Evolutionary conservation across 306 rosid species (phyloP).

Genomic region (Trifolium pratense): DNA sequence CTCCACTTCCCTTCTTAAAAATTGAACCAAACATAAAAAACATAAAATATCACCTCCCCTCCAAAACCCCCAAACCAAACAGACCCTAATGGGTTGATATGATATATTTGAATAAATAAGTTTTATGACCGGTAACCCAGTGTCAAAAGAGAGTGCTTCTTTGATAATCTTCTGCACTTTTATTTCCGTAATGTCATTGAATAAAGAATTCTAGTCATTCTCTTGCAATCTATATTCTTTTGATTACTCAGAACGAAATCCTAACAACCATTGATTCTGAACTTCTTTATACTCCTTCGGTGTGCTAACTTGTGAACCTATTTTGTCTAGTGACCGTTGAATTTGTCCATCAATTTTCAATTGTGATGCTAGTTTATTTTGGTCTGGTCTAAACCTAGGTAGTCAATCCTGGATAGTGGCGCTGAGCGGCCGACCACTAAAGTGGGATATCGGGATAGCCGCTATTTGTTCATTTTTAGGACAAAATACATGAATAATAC

Average conservation of each 20-base stretch:
- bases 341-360: not conserved
- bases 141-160: not conserved
- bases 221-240: too few relatives aligned
- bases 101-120: not conserved
- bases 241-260: too few relatives aligned
- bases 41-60: too few relatives aligned
- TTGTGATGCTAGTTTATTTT: not conserved
- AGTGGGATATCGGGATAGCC: too few relatives aligned
- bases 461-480: too few relatives aligned
- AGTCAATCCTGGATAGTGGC: too few relatives aligned
- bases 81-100: too few relatives aligned
- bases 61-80: too few relatives aligned
- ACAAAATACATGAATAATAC: too few relatives aligned
- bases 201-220: not conserved
- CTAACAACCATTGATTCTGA: not conserved
- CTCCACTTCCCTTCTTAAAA: too few relatives aligned
- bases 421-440: too few relatives aligned
- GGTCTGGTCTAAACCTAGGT: not conserved
- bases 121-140: not conserved
- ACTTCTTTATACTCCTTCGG: not conserved
- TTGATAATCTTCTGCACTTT: not conserved
- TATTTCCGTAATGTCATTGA: not conserved
- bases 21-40: too few relatives aligned
- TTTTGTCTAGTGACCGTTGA: not conserved
- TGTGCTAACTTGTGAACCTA: not conserved